Percentiles rank a stretch among this genome's conserved stretches.
Conservation (phyloP, 768 basidiomycete species). For the Trametes sanguinea region DNA sequence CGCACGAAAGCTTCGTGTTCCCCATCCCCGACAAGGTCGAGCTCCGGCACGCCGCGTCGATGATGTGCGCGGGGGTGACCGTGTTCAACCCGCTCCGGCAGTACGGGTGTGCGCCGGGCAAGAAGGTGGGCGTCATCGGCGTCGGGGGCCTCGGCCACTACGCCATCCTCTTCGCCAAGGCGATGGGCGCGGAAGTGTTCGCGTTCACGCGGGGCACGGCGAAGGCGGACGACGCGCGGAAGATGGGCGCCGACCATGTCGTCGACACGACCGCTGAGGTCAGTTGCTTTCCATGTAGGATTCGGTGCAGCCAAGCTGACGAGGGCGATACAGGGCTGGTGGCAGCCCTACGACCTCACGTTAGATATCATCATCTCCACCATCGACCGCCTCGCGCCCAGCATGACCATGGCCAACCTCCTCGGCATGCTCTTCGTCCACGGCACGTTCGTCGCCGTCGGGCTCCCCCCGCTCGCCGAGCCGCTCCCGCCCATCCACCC, state of each 20-base stretch:
- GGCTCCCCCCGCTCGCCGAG: slow-evolving; percentile 51
- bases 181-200: slow-evolving; percentile 58
- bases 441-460: slow-evolving; percentile 57
- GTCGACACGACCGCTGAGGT: slow-evolving; percentile 43
- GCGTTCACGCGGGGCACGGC: slow-evolving; percentile 56
- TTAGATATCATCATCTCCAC: slow-evolving; percentile 53
- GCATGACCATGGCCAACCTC: slow-evolving; percentile 32
- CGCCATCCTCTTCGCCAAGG: slow-evolving; percentile 49
- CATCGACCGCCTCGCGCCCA: slow-evolving; percentile 26
- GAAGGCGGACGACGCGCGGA: slow-evolving; percentile 56
- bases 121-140: slow-evolving; percentile 65
- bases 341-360: slow-evolving; percentile 37
- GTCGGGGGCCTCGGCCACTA: slow-evolving; percentile 58
- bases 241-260: slow-evolving; percentile 58
- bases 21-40: slow-evolving; percentile 56
- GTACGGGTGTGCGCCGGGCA: slow-evolving; percentile 58
- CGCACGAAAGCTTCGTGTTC: slow-evolving; percentile 57
- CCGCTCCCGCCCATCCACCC: slow-evolving; percentile 32
- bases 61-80: slow-evolving; percentile 66
- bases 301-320: too few species aligned
- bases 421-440: slow-evolving; percentile 52
- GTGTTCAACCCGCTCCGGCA: slow-evolving; percentile 61
- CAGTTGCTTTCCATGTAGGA: background rate
- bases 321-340: slow-evolving; percentile 36
- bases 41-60: slow-evolving; percentile 56